Percentiles rank a stretch among this genome's conserved stretches.
phyloP scores from a whole-genome alignment of 2,329 filamentous ascomycete species.

The Sordariomycetes sp. region DNA sequence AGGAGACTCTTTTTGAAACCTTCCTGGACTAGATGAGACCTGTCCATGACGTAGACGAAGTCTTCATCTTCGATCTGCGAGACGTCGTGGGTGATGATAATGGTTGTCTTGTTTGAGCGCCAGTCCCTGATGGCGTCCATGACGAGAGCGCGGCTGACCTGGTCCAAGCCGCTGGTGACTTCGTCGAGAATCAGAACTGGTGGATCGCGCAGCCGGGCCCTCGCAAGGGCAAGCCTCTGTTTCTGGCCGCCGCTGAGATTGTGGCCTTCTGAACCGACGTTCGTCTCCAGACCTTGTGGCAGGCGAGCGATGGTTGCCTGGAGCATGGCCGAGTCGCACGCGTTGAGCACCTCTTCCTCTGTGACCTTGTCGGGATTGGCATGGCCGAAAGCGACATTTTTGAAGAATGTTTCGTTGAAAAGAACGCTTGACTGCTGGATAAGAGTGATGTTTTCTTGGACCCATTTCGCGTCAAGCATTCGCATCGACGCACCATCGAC shows the following conservation, averaged over 20 bases:
- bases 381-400: slow-evolving; percentile 70
- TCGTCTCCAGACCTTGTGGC: slow-evolving; percentile 62
- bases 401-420: slow-evolving; percentile 71
- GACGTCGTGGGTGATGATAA: slow-evolving; percentile 88
- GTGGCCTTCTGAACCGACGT: slow-evolving; percentile 59
- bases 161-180: slow-evolving; percentile 76
- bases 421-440: slow-evolving; percentile 76
- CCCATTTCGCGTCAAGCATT: slow-evolving; percentile 58
- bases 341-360: slow-evolving; percentile 45
- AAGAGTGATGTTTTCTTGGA: slow-evolving; percentile 68
- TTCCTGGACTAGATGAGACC: slow-evolving; percentile 57
- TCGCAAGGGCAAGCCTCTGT: slow-evolving; percentile 72
- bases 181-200: slow-evolving; percentile 83
- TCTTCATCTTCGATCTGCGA: slow-evolving; percentile 64
- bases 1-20: slow-evolving; percentile 54
- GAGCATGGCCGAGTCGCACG: slow-evolving; percentile 60
- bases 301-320: slow-evolving; percentile 57
- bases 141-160: slow-evolving; percentile 55
- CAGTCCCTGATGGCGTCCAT: slow-evolving; percentile 70
- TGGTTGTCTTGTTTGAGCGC: slow-evolving; percentile 75
- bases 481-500: slow-evolving; percentile 58
- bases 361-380: slow-evolving; percentile 36
- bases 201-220: slow-evolving; percentile 68
- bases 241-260: slow-evolving; percentile 77
- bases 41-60: slow-evolving; percentile 71